Evolutionary conservation across 768 basidiomycete species (phyloP).

Genomic region (Vishniacozyma victoriae): DNA sequence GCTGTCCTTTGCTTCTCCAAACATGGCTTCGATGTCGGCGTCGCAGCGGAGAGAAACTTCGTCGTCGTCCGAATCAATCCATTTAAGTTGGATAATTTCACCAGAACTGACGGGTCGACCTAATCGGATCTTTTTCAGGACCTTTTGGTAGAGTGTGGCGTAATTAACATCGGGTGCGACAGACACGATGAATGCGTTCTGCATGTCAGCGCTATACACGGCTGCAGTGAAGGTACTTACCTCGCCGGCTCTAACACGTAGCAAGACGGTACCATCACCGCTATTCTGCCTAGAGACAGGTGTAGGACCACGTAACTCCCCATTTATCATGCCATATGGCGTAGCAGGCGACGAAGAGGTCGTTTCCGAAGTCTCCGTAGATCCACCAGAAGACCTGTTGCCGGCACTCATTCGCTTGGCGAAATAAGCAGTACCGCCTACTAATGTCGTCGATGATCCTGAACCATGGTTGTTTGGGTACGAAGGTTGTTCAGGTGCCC

Average conservation of each 20-base stretch:
- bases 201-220: too few species aligned
- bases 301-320: slow-evolving; percentile 8
- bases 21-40: slow-evolving; percentile 37
- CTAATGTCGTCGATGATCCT: slow-evolving; percentile 22
- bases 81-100: slow-evolving; percentile 21
- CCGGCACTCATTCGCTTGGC: slow-evolving; percentile 26
- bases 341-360: slow-evolving; percentile 51
- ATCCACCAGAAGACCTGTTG: slow-evolving; percentile 35
- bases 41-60: slow-evolving; percentile 35
- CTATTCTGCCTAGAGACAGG: slow-evolving; percentile 21
- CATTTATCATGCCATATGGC: slow-evolving; percentile 34
- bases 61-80: slow-evolving; percentile 34
- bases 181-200: slow-evolving; percentile 69
- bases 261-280: slow-evolving; percentile 6
- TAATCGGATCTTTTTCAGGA: slow-evolving; percentile 85
- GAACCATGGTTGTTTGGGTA: not conserved
- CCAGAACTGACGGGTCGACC: slow-evolving; percentile 47
- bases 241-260: too few species aligned
- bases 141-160: slow-evolving; percentile 76
- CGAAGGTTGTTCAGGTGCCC: not conserved
- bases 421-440: slow-evolving; percentile 33
- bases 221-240: not conserved
- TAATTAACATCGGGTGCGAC: slow-evolving; percentile 74
- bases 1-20: slow-evolving; percentile 31
- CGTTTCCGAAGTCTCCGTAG: slow-evolving; percentile 55